Evolutionary conservation across 2,329 filamentous ascomycete species (phyloP).

Genomic region (Chrysosporium keratinophilum): DNA sequence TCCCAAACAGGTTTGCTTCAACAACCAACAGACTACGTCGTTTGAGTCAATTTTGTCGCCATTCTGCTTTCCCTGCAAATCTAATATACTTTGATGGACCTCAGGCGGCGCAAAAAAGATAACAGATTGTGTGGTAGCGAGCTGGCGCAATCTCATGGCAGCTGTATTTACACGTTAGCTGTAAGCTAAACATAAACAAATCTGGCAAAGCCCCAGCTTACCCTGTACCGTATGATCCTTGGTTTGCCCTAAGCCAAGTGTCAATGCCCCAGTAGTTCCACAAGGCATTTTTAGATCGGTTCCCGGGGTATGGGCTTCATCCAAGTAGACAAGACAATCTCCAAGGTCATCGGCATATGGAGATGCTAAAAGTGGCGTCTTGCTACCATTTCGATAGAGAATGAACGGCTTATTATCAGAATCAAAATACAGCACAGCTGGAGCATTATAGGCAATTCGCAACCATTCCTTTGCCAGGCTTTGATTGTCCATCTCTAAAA

Average conservation of each 20-base stretch:
- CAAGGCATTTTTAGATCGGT: constrained; percentile 52
- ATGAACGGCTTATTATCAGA: constrained; percentile 14
- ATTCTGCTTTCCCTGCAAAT: constrained; percentile 30
- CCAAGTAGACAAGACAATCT: constrained; percentile 52
- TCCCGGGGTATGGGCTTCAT: constrained; percentile 57
- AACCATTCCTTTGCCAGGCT: constrained; percentile 46
- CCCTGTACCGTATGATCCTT: constrained; percentile 59
- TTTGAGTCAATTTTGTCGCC: constrained; percentile 33
- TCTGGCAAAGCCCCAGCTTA: constrained; percentile 19
- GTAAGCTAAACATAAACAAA: constrained; percentile 3
- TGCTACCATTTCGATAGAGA: constrained; percentile 11
- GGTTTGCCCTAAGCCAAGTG: constrained; percentile 49
- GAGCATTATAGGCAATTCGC: constrained; percentile 4
- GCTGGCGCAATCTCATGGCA: constrained; percentile 54
- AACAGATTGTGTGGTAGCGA: constrained; percentile 48
- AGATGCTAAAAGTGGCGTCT: constrained; percentile 42
- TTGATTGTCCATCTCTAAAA: constrained; percentile 53
- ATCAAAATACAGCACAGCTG: constrained; percentile 14
- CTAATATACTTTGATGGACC: constrained; percentile 51
- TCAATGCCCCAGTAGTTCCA: constrained; percentile 51
- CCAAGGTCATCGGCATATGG: constrained; percentile 46
- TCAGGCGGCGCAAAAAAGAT: constrained; percentile 48
- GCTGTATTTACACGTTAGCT: constrained; percentile 31
- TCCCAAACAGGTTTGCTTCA: constrained; percentile 52
- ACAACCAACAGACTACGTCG: constrained; percentile 51